Evolutionary conservation across 768 basidiomycete species (phyloP), one percentile per base, ranked within the genome.

Genomic region (Phanerochaete carnosa): DNA sequence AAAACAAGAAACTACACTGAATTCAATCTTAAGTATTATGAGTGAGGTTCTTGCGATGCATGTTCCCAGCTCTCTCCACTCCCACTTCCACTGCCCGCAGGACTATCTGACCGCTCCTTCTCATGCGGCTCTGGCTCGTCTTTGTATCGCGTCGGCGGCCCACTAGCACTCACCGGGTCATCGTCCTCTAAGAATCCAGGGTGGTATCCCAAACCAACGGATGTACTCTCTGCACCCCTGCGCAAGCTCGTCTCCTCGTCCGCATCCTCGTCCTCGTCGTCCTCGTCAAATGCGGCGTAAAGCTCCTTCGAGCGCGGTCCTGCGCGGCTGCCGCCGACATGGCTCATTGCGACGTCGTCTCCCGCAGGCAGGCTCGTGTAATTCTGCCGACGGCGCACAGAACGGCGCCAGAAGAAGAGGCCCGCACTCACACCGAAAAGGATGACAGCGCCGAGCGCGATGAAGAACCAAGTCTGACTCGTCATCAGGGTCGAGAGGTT

Each of bases 201-300:
- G 71, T 94, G 92, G 73, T 65, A 26, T 65, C 74, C 39, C 56
- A 64, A 1, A 76, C 77, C 13, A 74, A 75, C 37, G 71, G 69
- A 59, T 61, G 76, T 35, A 67, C 75, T 74, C 29, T 69, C 72
- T 45, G 39, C 63, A 29, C 76, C 74, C 23, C 72, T 69, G 6
- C 80, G 79, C 55, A 95, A 76, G 30, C 82, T 83, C 0, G 87
- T 87, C 63, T 81, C 80, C 69, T 95, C 94, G 67, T 92, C 84
- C 15, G 76, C 86, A 61, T 90, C 87, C 59, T 60, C 59, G 47
- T 92, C 90, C 62, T 93, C 94, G 30, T 88, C 90, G 28, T 87
- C 81, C 69, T 94, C 94, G 35, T 94, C 94, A 74, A 98, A 98
- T 19, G 96, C 95, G 73, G 98, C 95, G 68, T 98, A 98, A 62